These are phyloP conservation scores for Acanthochlamys bracteata DNA, from an alignment of 106 monocot genomes.

Conservation along the genomic window DNA sequence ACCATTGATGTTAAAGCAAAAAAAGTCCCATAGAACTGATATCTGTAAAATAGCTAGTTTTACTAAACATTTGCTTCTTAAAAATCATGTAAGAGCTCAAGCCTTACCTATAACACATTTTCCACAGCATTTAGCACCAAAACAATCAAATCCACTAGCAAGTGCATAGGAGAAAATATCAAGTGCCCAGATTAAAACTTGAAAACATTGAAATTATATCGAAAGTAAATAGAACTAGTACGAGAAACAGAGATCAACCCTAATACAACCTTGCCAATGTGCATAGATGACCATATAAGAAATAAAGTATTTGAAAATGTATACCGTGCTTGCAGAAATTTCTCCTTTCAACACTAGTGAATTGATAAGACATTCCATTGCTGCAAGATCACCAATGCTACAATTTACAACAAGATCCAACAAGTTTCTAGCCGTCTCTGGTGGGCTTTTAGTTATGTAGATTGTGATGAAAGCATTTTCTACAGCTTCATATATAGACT, in stretches of 20 bases:
- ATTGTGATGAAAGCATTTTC: slow-evolving; percentile 87
- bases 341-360: slow-evolving; percentile 76
- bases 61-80: neutral
- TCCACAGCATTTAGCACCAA: no score
- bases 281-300: no score
- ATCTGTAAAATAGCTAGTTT: slow-evolving; percentile 28
- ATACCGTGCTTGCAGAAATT: slow-evolving; percentile 71
- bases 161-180: no score
- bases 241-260: no score
- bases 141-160: no score
- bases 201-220: no score
- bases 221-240: no score
- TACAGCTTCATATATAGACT: slow-evolving; percentile 92
- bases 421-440: slow-evolving; percentile 75
- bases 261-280: no score
- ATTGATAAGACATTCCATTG: slow-evolving; percentile 65
- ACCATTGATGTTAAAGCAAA: slow-evolving; percentile 77
- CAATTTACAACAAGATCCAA: slow-evolving; percentile 56
- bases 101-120: no score
- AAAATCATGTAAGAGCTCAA: no score
- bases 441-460: slow-evolving; percentile 64
- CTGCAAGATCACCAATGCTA: slow-evolving; percentile 82
- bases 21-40: slow-evolving; percentile 86
- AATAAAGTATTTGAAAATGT: no score
- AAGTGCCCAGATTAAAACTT: no score